A percentile compares a stretch with the other conserved stretches of the same genome.
These are phyloP conservation scores for Hippophae gyantsensis DNA, from an alignment of 306 rosid genomes.

Conservation along the genomic window DNA sequence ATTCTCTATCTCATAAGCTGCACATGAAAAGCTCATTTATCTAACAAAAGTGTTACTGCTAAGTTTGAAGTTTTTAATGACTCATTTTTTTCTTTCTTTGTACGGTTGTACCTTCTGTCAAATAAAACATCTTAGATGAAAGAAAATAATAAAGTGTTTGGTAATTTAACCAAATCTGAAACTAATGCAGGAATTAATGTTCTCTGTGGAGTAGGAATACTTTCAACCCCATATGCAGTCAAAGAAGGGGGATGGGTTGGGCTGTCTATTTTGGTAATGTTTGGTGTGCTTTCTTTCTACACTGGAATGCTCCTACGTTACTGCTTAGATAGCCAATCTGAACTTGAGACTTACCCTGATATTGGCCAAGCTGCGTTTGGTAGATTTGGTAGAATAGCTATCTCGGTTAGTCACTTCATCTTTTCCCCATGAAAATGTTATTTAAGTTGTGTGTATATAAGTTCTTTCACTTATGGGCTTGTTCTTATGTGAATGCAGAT, in stretches of 20 bases:
- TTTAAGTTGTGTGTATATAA: background rate
- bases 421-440: too few relatives aligned
- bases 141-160: background rate
- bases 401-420: slow-evolving; percentile 54
- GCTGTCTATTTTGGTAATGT: slow-evolving; percentile 49
- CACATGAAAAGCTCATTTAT: slow-evolving; percentile 1
- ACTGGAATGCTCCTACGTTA: slow-evolving; percentile 77
- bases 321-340: slow-evolving; percentile 90
- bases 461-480: background rate
- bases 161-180: background rate
- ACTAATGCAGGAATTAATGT: slow-evolving; percentile 71
- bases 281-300: slow-evolving; percentile 77
- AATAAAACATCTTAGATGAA: background rate
- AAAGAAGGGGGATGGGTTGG: slow-evolving; percentile 93
- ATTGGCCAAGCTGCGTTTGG: slow-evolving; percentile 98
- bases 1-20: slow-evolving; percentile 20
- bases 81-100: too few relatives aligned
- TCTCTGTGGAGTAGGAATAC: slow-evolving; percentile 92
- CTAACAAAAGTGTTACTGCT: background rate
- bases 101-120: too few relatives aligned
- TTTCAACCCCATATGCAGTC: slow-evolving; percentile 84
- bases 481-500: slow-evolving; percentile 56
- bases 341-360: slow-evolving; percentile 93
- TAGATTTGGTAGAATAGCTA: slow-evolving; percentile 53
- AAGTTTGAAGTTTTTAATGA: too few relatives aligned